phyloP scores from a whole-genome alignment of 371 early-diverging fungal genomes.

The Rhizopus stolonifer region DNA sequence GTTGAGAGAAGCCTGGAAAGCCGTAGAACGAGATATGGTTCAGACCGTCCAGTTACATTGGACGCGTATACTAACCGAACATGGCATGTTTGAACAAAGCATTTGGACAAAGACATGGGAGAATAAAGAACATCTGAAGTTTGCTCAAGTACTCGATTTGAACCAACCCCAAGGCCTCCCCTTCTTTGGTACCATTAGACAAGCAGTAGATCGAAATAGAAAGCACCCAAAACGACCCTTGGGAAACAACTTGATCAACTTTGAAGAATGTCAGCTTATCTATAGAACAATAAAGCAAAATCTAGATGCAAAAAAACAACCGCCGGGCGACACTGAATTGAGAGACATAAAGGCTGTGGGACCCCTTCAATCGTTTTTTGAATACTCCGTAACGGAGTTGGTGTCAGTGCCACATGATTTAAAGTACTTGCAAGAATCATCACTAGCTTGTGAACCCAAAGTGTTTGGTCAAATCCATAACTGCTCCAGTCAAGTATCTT shows the following conservation, averaged over 20 bases:
- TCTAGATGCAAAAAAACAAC: slow-evolving; percentile 24
- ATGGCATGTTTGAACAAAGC: slow-evolving; percentile 47
- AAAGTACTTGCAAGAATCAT: slow-evolving; percentile 53
- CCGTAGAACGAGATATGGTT: slow-evolving; percentile 54
- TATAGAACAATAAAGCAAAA: slow-evolving; percentile 35
- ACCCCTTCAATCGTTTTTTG: slow-evolving; percentile 46
- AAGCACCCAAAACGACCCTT: slow-evolving; percentile 21
- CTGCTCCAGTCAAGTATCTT: slow-evolving; percentile 5
- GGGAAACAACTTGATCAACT: slow-evolving; percentile 30
- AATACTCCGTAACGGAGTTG: slow-evolving; percentile 35
- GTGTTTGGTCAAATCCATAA: slow-evolving; percentile 55
- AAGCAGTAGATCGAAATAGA: slow-evolving; percentile 37
- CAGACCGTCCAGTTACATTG: slow-evolving; percentile 54
- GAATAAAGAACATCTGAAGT: slow-evolving; percentile 5
- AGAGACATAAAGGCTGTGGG: slow-evolving; percentile 17
- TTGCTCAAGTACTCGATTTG: slow-evolving; percentile 5
- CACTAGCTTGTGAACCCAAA: slow-evolving; percentile 57
- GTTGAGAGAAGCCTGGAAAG: slow-evolving; percentile 75
- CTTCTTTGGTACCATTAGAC: slow-evolving; percentile 45
- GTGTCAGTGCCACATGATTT: slow-evolving; percentile 46
- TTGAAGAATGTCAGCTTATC: slow-evolving; percentile 43
- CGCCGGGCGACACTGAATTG: background rate
- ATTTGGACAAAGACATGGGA: slow-evolving; percentile 36
- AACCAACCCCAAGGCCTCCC: slow-evolving; percentile 18
- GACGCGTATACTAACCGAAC: slow-evolving; percentile 55